Percentiles rank a stretch among this genome's conserved stretches.
These are phyloP conservation scores for Phytophthora nicotianae DNA, from an alignment of 352 stramenopile genomes.

Conservation along the genomic window DNA sequence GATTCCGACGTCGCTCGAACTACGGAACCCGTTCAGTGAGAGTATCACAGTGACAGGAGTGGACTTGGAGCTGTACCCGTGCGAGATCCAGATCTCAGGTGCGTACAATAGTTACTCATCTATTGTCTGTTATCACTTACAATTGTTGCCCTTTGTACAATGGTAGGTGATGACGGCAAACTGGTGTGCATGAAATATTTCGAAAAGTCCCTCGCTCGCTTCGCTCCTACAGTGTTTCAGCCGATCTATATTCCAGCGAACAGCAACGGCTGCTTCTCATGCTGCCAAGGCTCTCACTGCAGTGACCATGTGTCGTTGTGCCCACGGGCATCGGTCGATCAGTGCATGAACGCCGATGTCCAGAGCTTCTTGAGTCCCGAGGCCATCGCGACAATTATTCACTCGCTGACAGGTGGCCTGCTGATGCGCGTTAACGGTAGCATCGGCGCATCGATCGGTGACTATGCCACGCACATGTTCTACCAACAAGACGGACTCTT, in stretches of 20 bases:
- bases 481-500: slow-evolving; percentile 80
- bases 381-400: slow-evolving; percentile 78
- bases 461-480: slow-evolving; percentile 63
- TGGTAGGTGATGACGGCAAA: slow-evolving; percentile 38
- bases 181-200: slow-evolving; percentile 81
- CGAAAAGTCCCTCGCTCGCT: slow-evolving; percentile 59
- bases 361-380: slow-evolving; percentile 75
- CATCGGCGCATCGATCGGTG: slow-evolving; percentile 69
- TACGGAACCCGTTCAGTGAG: slow-evolving; percentile 85
- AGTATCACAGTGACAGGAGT: slow-evolving; percentile 71
- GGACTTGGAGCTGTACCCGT: slow-evolving; percentile 80
- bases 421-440: slow-evolving; percentile 85
- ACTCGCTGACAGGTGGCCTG: slow-evolving; percentile 68
- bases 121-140: neutral
- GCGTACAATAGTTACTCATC: slow-evolving; percentile 8
- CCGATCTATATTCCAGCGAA: slow-evolving; percentile 79
- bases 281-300: slow-evolving; percentile 70
- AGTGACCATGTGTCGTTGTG: slow-evolving; percentile 61
- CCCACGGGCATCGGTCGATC: slow-evolving; percentile 45
- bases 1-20: slow-evolving; percentile 72
- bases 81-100: slow-evolving; percentile 66
- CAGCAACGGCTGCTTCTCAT: slow-evolving; percentile 73
- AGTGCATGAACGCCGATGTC: slow-evolving; percentile 76
- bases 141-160: neutral
- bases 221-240: slow-evolving; percentile 63